Conservation (phyloP, 1,139 yeast genomes). For the Yamadazyma atlantica region DNA sequence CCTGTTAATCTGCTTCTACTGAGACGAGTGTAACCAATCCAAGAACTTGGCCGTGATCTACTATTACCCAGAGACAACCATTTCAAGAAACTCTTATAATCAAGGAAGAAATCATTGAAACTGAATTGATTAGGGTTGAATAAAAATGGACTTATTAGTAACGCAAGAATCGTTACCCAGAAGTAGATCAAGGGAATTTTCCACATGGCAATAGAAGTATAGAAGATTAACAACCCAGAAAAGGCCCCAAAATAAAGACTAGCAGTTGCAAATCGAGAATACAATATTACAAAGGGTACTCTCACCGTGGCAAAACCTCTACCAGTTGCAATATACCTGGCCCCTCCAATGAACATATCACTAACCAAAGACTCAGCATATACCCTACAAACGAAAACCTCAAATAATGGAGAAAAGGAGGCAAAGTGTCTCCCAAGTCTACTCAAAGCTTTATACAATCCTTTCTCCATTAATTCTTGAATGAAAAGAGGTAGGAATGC, state of each 20-base stretch:
- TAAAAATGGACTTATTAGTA: conserved; percentile 48
- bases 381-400: conserved; percentile 52
- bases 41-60: conserved; percentile 26
- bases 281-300: conserved; percentile 42
- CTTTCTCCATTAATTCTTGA: conserved; percentile 53
- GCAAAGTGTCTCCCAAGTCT: conserved; percentile 47
- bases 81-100: conserved; percentile 38
- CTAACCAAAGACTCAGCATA: conserved; percentile 50
- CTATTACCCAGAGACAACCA: conserved; percentile 52
- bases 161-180: conserved; percentile 48
- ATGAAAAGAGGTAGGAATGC: conserved; percentile 51
- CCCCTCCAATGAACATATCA: conserved; percentile 53
- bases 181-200: conserved; percentile 43
- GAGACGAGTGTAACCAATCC: conserved; percentile 42
- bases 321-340: conserved; percentile 55
- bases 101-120: conserved; percentile 49
- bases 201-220: conserved; percentile 50
- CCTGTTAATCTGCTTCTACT: conserved; percentile 47
- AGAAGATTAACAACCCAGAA: conserved; percentile 39
- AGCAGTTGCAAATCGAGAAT: conserved; percentile 47
- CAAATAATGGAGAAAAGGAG: conserved; percentile 53
- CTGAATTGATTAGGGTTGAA: conserved; percentile 54
- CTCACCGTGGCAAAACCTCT: conserved; percentile 55
- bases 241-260: conserved; percentile 46
- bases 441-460: conserved; percentile 43